A percentile compares a stretch with the other conserved stretches of the same genome.
Evolutionary conservation across 371 early-diverging fungal genomes (phyloP).

Genomic region (Zychaea mexicana): DNA sequence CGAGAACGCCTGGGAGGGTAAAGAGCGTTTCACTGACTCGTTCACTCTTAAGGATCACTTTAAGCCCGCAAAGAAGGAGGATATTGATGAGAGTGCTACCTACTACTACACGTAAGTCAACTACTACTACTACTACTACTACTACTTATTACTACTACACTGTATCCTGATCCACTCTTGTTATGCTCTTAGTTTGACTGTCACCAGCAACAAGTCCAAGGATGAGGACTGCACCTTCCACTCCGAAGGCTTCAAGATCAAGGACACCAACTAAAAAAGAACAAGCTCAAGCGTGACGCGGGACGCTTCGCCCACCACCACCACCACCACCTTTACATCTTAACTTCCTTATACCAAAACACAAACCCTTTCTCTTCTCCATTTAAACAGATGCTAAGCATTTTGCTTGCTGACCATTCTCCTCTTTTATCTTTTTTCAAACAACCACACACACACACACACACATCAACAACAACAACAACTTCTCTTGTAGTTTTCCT

Average conservation of each 20-base stretch:
- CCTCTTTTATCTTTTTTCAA: no score
- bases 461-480: background rate
- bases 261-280: background rate
- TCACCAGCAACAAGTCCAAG: conserved; percentile 6
- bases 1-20: conserved; percentile 34
- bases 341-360: background rate
- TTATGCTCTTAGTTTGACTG: conserved; percentile 8
- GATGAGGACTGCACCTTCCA: conserved; percentile 16
- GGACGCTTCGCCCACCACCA: background rate
- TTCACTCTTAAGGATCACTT: conserved; percentile 49
- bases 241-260: conserved; percentile 16
- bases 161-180: background rate
- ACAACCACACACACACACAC: no score
- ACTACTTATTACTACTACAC: no score
- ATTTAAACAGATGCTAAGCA: no score
- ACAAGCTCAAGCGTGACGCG: background rate
- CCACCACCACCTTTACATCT: background rate
- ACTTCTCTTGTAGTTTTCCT: background rate
- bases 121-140: no score
- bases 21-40: conserved; percentile 25
- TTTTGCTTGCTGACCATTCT: no score
- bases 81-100: conserved; percentile 9
- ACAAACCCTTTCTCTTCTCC: background rate
- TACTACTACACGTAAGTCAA: conserved; percentile 18
- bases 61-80: conserved; percentile 16